Conservation (phyloP, 805 yeast genomes). For the Geotrichum ghanense region DNA sequence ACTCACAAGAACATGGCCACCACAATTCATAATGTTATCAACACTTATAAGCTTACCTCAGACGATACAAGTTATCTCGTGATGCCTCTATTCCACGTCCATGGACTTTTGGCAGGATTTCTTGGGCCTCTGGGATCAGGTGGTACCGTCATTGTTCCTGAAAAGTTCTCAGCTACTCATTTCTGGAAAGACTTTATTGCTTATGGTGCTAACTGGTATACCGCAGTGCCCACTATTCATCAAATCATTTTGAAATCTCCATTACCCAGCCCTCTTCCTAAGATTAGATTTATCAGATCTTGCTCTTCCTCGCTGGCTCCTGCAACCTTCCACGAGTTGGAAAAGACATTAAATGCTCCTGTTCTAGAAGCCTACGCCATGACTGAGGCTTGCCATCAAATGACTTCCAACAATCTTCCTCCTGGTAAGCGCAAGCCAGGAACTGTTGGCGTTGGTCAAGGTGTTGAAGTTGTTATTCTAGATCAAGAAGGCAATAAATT, state of each 20-base stretch:
- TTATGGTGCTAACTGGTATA: slow-evolving; percentile 54
- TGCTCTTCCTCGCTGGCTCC: slow-evolving; percentile 68
- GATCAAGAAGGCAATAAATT: slow-evolving; percentile 38
- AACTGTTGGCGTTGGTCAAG: slow-evolving; percentile 64
- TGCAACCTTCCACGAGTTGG: slow-evolving; percentile 46
- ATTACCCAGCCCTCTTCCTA: slow-evolving; percentile 39
- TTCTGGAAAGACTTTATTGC: slow-evolving; percentile 50
- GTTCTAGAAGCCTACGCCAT: slow-evolving; percentile 70
- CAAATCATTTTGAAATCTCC: slow-evolving; percentile 46
- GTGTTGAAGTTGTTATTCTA: slow-evolving; percentile 49
- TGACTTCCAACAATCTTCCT: slow-evolving; percentile 60
- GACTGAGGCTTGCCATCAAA: slow-evolving; percentile 77
- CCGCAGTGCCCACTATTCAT: slow-evolving; percentile 71
- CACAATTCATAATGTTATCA: slow-evolving; percentile 46
- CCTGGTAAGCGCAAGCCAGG: slow-evolving; percentile 58
- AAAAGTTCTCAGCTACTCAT: slow-evolving; percentile 43
- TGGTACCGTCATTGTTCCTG: slow-evolving; percentile 53
- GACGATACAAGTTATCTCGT: slow-evolving; percentile 50
- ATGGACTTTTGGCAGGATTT: slow-evolving; percentile 58
- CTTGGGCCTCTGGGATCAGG: slow-evolving; percentile 49
- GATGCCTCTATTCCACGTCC: slow-evolving; percentile 73
- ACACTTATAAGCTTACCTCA: slow-evolving; percentile 41
- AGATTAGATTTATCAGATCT: slow-evolving; percentile 55
- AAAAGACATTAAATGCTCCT: slow-evolving; percentile 48
- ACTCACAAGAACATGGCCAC: slow-evolving; percentile 52